Conservation (phyloP, 257 asterid genomes). For the Solanum peruvianum region DNA sequence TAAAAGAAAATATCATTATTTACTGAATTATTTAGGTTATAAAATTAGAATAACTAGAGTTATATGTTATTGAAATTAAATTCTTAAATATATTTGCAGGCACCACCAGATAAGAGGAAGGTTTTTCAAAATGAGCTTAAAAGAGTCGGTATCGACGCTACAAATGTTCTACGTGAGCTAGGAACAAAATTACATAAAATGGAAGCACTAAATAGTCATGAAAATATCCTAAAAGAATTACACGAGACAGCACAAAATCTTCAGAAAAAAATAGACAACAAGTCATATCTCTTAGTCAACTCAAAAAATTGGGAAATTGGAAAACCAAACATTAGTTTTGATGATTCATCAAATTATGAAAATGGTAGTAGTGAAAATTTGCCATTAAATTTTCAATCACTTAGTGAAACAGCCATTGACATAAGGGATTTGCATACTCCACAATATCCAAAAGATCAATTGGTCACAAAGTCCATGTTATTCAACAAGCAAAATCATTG, state of each 20-base stretch:
- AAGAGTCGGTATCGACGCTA: slow-evolving; percentile 18
- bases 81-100: slow-evolving; percentile 5
- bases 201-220: slow-evolving; percentile 7
- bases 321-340: slow-evolving; percentile 5
- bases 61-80: background rate
- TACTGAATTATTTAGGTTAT: background rate
- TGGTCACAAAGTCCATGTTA: background rate
- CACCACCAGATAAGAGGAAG: slow-evolving; percentile 29
- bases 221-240: slow-evolving; percentile 24
- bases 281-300: slow-evolving; percentile 19
- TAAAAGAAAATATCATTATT: no score
- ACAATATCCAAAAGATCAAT: background rate
- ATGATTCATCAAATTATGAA: background rate
- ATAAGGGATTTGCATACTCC: slow-evolving; percentile 1
- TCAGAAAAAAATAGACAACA: slow-evolving; percentile 33
- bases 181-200: slow-evolving; percentile 21
- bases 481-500: slow-evolving; percentile 13
- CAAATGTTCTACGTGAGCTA: slow-evolving; percentile 13
- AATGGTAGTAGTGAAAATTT: background rate
- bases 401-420: slow-evolving; percentile 12
- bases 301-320: slow-evolving; percentile 22
- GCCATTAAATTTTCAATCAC: slow-evolving; percentile 8
- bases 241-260: slow-evolving; percentile 42
- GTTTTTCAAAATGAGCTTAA: slow-evolving; percentile 13
- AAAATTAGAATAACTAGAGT: background rate